phyloP scores from a whole-genome alignment of 306 rosid species.

The Cucurbita moschata region DNA sequence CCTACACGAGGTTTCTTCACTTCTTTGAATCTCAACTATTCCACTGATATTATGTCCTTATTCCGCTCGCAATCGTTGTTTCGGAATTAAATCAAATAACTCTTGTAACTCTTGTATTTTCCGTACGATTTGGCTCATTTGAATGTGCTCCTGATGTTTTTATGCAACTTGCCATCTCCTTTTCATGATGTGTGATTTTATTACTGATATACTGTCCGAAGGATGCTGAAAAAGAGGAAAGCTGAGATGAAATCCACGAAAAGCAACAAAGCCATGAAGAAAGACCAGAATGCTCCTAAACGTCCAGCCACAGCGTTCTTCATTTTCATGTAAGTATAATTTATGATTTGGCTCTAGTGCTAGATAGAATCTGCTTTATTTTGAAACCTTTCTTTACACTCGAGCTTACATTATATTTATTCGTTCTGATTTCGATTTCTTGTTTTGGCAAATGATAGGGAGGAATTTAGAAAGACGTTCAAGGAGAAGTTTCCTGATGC shows the following conservation, averaged over 20 bases:
- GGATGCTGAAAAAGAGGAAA: constrained; percentile 19
- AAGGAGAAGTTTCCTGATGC: constrained; percentile 19
- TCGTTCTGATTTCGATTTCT: not conserved
- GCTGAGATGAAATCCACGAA: constrained; percentile 12
- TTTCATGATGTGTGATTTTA: not conserved
- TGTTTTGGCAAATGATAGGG: constrained; percentile 14
- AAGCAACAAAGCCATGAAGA: constrained; percentile 14
- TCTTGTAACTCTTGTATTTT: not conserved
- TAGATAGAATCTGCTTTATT: not conserved
- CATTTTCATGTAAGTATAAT: constrained; percentile 16
- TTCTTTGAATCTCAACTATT: not conserved
- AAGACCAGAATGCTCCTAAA: constrained; percentile 24
- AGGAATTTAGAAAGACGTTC: constrained; percentile 23
- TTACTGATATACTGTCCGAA: not conserved
- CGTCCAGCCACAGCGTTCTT: constrained; percentile 23
- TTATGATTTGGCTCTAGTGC: not conserved
- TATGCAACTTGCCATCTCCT: not conserved
- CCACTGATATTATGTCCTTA: not conserved
- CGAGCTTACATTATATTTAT: not conserved
- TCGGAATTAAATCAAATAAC: not conserved
- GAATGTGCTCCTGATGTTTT: not conserved
- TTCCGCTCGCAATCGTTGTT: not conserved
- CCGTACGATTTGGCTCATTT: not conserved
- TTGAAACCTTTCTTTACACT: not conserved
- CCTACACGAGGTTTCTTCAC: not conserved